Evolutionary conservation across 2,329 filamentous ascomycete genomes (phyloP).

Genomic region (Geosmithia putterillii): DNA sequence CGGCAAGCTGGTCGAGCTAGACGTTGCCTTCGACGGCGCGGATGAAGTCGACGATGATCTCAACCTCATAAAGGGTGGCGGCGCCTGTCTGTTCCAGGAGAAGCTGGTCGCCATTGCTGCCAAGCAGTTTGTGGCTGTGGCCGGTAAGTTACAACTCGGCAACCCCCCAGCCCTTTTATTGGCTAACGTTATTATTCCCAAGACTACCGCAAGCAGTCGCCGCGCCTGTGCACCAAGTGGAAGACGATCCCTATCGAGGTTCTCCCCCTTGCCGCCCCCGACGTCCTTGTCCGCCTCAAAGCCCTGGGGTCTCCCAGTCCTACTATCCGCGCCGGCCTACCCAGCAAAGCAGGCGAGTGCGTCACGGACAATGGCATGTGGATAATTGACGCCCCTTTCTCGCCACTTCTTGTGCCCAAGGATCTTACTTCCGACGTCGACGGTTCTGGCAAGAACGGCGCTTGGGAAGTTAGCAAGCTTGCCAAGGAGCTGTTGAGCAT

Average conservation of each 20-base stretch:
- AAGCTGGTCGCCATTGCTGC: constrained; percentile 83
- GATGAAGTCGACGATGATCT: constrained; percentile 92
- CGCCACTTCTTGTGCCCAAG: constrained; percentile 52
- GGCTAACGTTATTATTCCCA: constrained; percentile 3
- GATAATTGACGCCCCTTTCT: constrained; percentile 89
- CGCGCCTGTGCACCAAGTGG: constrained; percentile 65
- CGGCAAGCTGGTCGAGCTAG: constrained; percentile 43
- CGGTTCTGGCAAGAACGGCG: constrained; percentile 36
- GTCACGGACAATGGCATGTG: constrained; percentile 47
- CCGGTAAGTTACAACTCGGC: constrained; percentile 36
- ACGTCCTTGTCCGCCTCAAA: constrained; percentile 61
- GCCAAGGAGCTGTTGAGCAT: constrained; percentile 66
- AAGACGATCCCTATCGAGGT: constrained; percentile 87
- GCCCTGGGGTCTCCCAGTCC: constrained; percentile 63
- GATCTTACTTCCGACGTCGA: constrained; percentile 38
- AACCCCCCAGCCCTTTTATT: background rate
- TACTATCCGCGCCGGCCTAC: constrained; percentile 56
- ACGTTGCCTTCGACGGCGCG: constrained; percentile 91
- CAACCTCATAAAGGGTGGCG: constrained; percentile 96
- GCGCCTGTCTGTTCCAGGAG: constrained; percentile 95
- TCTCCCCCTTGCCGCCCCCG: constrained; percentile 67
- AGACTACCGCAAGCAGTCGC: constrained; percentile 85
- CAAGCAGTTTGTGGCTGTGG: constrained; percentile 78
- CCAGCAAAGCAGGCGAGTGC: constrained; percentile 71
- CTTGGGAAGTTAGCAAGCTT: constrained; percentile 71